Evolutionary conservation across 208 protist species (phyloP), one percentile per base, ranked within the genome.

Genomic region (Endotrypanum monterogeii): DNA sequence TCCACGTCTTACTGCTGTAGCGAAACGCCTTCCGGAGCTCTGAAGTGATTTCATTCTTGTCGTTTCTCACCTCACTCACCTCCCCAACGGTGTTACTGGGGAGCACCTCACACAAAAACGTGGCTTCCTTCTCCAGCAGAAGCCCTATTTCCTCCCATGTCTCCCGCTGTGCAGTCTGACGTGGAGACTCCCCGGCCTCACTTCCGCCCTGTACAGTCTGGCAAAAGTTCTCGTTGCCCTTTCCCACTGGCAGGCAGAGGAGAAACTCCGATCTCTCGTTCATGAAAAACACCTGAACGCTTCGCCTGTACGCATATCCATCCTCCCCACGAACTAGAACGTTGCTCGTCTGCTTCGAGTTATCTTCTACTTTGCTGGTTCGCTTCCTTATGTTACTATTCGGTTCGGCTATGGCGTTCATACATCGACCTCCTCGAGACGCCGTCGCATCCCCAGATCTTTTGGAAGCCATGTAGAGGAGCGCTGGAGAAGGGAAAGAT

Each of bases 181-280:
- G 46, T 18, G 70, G 67, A 6, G 70, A 68, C 61, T 90, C 83
- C 3, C 67, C 74, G 1, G 28, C 30, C 39, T 66, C 73, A 30
- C 73, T 78, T 25, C 86, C 86, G 11, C 83, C 86, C 48, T 90
- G 86, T 2, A 88, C 83, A 9, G 74, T 88, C 60, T 88, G 80
- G 12, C 83, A 66, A 52, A 76, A 78, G 20, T 39, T 71, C 0
- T 11, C 51, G 35, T 81, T 78, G 1, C 32, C 14, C n/a, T 77
- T 46, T n/a, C 83, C 83, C 16, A 78, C 71, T 2, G 81, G 83
- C 16, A 74, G 73, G 56, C 80, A 79, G 0, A 74, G 62, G 16
- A 90, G 54, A 73, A 88, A 88, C 20, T 76, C 25, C 3, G 76
- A 78, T 2, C 32, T 20, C 44, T 80, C 71, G 35, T 86, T 84